phyloP scores from a whole-genome alignment of 306 rosid genomes.

The Hippophae tibetana region DNA sequence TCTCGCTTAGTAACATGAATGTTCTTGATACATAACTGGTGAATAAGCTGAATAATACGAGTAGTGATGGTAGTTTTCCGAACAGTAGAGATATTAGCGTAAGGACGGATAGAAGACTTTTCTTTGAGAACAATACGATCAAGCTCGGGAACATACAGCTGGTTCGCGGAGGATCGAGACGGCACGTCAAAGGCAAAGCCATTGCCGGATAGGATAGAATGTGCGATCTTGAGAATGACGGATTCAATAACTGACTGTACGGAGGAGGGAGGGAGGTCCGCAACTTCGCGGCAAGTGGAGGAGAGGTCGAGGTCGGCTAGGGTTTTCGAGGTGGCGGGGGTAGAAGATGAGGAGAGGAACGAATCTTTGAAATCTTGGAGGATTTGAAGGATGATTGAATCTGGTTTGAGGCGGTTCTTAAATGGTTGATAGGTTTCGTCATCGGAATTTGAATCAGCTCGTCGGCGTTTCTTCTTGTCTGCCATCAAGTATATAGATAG shows the following conservation, averaged over 20 bases:
- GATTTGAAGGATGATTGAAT: slow-evolving; percentile 26
- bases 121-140: slow-evolving; percentile 79
- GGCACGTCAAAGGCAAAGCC: slow-evolving; percentile 85
- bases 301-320: slow-evolving; percentile 64
- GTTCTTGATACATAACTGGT: slow-evolving; percentile 63
- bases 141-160: slow-evolving; percentile 73
- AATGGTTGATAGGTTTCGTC: slow-evolving; percentile 33
- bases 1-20: slow-evolving; percentile 96
- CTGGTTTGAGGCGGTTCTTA: slow-evolving; percentile 34
- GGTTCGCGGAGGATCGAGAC: slow-evolving; percentile 78
- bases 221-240: slow-evolving; percentile 38
- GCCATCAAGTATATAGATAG: slow-evolving; percentile 23
- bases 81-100: slow-evolving; percentile 67
- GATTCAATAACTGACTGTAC: slow-evolving; percentile 60
- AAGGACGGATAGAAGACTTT: slow-evolving; percentile 61
- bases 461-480: slow-evolving; percentile 49
- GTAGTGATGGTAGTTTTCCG: slow-evolving; percentile 64
- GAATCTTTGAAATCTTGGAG: slow-evolving; percentile 25
- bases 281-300: slow-evolving; percentile 64
- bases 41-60: slow-evolving; percentile 71
- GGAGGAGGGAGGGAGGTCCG: slow-evolving; percentile 57
- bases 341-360: slow-evolving; percentile 15
- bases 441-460: slow-evolving; percentile 20
- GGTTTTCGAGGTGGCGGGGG: slow-evolving; percentile 45
- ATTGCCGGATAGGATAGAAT: slow-evolving; percentile 61